These are phyloP conservation scores for Leccinum broughii DNA, from an alignment of 768 basidiomycete genomes.

Conservation along the genomic window DNA sequence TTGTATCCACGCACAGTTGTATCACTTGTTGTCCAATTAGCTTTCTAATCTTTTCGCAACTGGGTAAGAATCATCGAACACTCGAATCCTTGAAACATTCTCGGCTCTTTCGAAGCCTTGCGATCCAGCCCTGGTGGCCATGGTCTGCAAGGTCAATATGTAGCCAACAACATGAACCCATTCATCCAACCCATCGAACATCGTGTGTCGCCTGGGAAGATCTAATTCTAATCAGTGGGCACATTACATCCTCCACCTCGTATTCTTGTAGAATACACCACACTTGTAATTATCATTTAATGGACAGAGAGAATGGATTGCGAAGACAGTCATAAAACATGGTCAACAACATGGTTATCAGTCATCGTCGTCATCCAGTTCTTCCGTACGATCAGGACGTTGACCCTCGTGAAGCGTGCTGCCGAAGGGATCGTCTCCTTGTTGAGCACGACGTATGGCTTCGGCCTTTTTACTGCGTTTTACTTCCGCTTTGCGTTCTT, in stretches of 20 bases:
- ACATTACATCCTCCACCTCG: conserved; percentile 17
- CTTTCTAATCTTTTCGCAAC: not conserved
- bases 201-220: conserved; percentile 25
- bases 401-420: conserved; percentile 44
- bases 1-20: conserved; percentile 1
- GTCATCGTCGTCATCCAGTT: conserved; percentile 52
- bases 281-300: not conserved
- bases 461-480: conserved; percentile 67
- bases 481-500: conserved; percentile 65
- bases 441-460: conserved; percentile 44
- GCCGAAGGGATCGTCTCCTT: conserved; percentile 72
- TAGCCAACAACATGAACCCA: conserved; percentile 49
- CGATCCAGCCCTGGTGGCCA: conserved; percentile 38
- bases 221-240: conserved; percentile 14
- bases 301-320: not conserved
- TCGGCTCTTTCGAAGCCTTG: conserved; percentile 63
- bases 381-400: conserved; percentile 28
- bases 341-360: conserved; percentile 3
- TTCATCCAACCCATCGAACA: conserved; percentile 23
- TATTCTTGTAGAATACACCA: conserved; percentile 4
- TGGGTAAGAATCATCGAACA: not conserved
- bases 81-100: not conserved
- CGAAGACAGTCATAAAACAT: not conserved
- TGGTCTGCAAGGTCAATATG: conserved; percentile 60
- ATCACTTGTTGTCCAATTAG: not conserved